Evolutionary conservation across 1,284 basidiomycete genomes (phyloP).

Genomic region (Bjerkandera adusta): DNA sequence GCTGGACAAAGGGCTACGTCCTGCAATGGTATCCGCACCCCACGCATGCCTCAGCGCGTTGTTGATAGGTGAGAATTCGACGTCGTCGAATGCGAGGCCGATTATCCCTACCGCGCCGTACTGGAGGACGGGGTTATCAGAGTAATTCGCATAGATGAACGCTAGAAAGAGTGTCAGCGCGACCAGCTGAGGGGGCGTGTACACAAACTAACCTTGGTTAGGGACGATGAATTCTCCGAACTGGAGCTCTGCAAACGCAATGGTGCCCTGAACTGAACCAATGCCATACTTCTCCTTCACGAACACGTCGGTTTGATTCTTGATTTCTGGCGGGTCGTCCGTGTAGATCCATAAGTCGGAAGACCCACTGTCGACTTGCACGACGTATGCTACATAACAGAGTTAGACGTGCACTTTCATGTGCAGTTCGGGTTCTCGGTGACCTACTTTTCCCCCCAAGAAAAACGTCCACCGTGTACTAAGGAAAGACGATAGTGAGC

Average conservation of each 20-base stretch:
- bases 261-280: slow-evolving; percentile 21
- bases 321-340: background rate
- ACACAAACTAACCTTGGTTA: slow-evolving; percentile 23
- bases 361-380: slow-evolving; percentile 20
- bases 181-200: too few species aligned
- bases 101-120: slow-evolving; percentile 20
- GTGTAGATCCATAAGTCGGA: slow-evolving; percentile 17
- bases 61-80: slow-evolving; percentile 16
- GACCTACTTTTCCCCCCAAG: slow-evolving; percentile 11
- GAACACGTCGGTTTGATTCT: slow-evolving; percentile 15
- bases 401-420: too few species aligned
- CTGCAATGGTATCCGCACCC: slow-evolving; percentile 14
- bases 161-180: slow-evolving; percentile 14
- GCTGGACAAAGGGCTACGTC: slow-evolving; percentile 20
- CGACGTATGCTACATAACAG: slow-evolving; percentile 12
- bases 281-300: slow-evolving; percentile 18
- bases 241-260: slow-evolving; percentile 25
- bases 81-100: slow-evolving; percentile 23
- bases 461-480: slow-evolving; percentile 11
- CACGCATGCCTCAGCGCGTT: slow-evolving; percentile 6
- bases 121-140: slow-evolving; percentile 15
- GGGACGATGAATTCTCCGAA: slow-evolving; percentile 25
- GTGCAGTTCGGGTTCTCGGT: background rate
- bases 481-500: background rate
- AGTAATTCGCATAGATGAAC: slow-evolving; percentile 22